phyloP scores from a whole-genome alignment of 345 rosid genomes.

The Noccaea bulbosa region DNA sequence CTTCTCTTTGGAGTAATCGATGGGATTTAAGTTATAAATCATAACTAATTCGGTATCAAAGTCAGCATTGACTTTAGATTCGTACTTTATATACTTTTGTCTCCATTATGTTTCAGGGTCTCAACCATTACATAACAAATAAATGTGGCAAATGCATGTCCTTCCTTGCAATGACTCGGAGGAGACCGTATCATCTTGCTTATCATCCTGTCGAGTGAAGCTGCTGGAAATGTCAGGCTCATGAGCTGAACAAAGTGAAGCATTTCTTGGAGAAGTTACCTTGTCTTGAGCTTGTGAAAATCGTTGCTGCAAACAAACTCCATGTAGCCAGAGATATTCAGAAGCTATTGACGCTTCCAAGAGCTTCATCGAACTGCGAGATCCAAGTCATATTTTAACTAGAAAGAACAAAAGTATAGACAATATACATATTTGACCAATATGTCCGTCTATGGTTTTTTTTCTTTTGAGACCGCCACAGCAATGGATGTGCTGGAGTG shows the following conservation, averaged over 20 bases:
- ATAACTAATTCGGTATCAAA: too few species aligned
- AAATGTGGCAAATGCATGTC: slow-evolving; percentile 12
- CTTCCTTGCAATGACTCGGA: background rate
- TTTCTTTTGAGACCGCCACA: too few species aligned
- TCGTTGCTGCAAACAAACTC: background rate
- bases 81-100: background rate
- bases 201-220: slow-evolving; percentile 18
- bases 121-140: background rate
- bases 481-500: too few species aligned
- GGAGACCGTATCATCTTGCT: background rate
- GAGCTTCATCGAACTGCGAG: too few species aligned
- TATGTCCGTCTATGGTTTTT: too few species aligned
- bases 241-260: background rate
- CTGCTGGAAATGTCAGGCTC: background rate
- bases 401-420: too few species aligned
- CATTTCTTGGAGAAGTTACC: slow-evolving; percentile 15
- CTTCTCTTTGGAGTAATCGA: too few species aligned
- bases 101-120: slow-evolving; percentile 16
- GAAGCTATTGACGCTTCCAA: too few species aligned
- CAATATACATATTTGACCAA: too few species aligned
- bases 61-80: background rate
- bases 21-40: too few species aligned
- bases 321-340: too few species aligned
- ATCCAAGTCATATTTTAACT: too few species aligned
- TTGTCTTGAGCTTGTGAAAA: slow-evolving; percentile 14